A percentile compares a stretch with the other conserved stretches of the same genome.
Conservation (phyloP, 768 basidiomycete genomes). For the Kockovaella imperatae region DNA sequence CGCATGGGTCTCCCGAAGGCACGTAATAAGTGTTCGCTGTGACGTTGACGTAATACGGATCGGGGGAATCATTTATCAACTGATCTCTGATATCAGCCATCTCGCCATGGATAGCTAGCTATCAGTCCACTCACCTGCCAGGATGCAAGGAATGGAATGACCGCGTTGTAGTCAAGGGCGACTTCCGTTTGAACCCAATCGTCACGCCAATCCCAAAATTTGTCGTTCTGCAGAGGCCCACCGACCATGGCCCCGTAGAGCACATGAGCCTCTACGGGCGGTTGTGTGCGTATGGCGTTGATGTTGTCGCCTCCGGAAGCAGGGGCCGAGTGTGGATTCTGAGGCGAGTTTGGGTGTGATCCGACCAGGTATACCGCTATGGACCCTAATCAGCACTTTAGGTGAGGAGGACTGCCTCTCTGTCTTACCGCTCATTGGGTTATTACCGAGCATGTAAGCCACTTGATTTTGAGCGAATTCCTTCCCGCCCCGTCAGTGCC, state of each 20-base stretch:
- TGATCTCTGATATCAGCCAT: constrained; percentile 49
- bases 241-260: constrained; percentile 84
- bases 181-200: constrained; percentile 89
- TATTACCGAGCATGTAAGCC: constrained; percentile 75
- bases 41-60: constrained; percentile 71
- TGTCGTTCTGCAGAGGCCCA: constrained; percentile 68
- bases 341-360: constrained; percentile 77
- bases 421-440: constrained; percentile 70
- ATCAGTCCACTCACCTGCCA: constrained; percentile 26
- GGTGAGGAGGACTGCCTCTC: not conserved
- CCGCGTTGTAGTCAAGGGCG: constrained; percentile 70
- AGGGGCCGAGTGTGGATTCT: constrained; percentile 83
- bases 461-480: constrained; percentile 59
- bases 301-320: constrained; percentile 75
- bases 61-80: constrained; percentile 57
- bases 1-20: constrained; percentile 62
- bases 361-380: constrained; percentile 80
- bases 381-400: constrained; percentile 6
- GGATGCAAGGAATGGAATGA: constrained; percentile 76
- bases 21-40: constrained; percentile 45
- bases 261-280: constrained; percentile 62
- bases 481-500: not conserved
- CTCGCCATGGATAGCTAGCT: not conserved
- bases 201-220: constrained; percentile 73
- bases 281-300: constrained; percentile 60